Evolutionary conservation across 2,329 filamentous ascomycete genomes (phyloP).

Genomic region (Rhexocercosporidium sp.): DNA sequence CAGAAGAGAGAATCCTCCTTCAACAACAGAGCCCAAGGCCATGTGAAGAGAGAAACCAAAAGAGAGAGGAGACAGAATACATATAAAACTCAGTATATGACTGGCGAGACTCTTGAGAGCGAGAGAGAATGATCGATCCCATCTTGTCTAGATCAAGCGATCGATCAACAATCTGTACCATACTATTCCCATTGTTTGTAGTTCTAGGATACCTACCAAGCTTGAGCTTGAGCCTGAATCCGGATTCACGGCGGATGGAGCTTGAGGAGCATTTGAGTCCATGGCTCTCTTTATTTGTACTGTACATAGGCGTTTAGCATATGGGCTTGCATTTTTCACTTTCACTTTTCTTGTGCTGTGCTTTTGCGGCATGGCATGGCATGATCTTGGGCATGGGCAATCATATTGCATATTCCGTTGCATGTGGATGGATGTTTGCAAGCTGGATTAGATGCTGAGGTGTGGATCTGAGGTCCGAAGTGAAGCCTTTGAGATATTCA

Average conservation of each 20-base stretch:
- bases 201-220: slow-evolving; percentile 12
- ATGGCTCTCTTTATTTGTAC: not conserved
- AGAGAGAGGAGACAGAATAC: not conserved
- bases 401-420: too few species aligned
- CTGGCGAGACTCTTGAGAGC: too few species aligned
- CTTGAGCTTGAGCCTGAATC: not conserved
- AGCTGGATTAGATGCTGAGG: too few species aligned
- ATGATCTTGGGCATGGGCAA: too few species aligned
- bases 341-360: not conserved
- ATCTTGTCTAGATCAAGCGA: too few species aligned
- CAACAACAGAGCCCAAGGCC: not conserved
- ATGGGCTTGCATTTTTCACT: not conserved
- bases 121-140: not conserved
- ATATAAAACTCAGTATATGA: too few species aligned
- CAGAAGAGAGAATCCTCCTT: not conserved
- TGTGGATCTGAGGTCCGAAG: too few species aligned
- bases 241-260: too few species aligned
- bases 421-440: too few species aligned
- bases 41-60: not conserved
- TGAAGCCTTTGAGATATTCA: too few species aligned
- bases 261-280: not conserved
- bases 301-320: not conserved
- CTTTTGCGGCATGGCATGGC: too few species aligned
- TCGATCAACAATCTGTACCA: not conserved
- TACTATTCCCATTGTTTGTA: slow-evolving; percentile 11